These are phyloP conservation scores for Apodospora peruviana DNA, from an alignment of 495 filamentous ascomycete genomes.

Conservation along the genomic window DNA sequence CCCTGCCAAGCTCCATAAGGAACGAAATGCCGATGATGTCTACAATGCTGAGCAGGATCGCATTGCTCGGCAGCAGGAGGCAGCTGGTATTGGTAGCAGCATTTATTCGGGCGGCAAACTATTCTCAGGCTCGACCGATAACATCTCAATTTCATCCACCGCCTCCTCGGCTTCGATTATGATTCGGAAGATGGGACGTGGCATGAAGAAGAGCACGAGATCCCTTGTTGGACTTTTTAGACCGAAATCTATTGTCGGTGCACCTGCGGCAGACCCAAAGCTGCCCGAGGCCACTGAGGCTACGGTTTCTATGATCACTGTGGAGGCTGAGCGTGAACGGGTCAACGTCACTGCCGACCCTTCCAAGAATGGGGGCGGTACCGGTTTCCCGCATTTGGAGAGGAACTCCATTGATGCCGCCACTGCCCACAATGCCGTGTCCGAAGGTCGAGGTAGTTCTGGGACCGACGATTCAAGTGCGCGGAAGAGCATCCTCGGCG, in stretches of 20 bases:
- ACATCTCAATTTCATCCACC: slow-evolving; percentile 93
- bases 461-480: slow-evolving; percentile 53
- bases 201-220: slow-evolving; percentile 86
- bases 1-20: slow-evolving; percentile 59
- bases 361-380: slow-evolving; percentile 65
- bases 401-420: slow-evolving; percentile 61
- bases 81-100: slow-evolving; percentile 80
- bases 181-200: slow-evolving; percentile 98
- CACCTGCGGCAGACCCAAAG: slow-evolving; percentile 59
- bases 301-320: slow-evolving; percentile 88
- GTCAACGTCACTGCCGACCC: slow-evolving; percentile 73
- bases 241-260: slow-evolving; percentile 84
- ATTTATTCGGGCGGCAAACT: slow-evolving; percentile 89
- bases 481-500: slow-evolving; percentile 84
- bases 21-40: slow-evolving; percentile 64
- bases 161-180: slow-evolving; percentile 98
- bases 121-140: slow-evolving; percentile 91
- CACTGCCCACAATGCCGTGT: slow-evolving; percentile 24
- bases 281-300: slow-evolving; percentile 65
- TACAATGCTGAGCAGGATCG: slow-evolving; percentile 73
- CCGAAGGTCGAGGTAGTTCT: slow-evolving; percentile 48
- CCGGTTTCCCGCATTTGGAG: slow-evolving; percentile 87
- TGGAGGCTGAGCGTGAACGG: slow-evolving; percentile 84
- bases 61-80: slow-evolving; percentile 87
- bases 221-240: slow-evolving; percentile 93